Conservation (phyloP, 2,329 filamentous ascomycete genomes). For the Neopestalotiopsis rosae region DNA sequence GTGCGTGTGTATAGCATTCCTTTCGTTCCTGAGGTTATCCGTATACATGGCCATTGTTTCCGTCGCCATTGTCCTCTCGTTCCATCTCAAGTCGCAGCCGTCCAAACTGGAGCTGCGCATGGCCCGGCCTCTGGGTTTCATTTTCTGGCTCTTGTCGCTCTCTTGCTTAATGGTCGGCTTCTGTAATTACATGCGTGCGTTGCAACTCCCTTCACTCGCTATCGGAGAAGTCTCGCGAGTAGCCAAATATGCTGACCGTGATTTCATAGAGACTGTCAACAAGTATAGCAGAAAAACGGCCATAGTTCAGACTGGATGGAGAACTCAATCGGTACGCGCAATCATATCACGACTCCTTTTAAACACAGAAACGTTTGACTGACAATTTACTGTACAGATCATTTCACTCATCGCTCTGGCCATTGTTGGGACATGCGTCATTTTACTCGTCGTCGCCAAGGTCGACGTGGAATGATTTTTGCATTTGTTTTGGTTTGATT, state of each 20-base stretch:
- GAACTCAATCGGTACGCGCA: conserved; percentile 77
- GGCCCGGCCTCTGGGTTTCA: conserved; percentile 80
- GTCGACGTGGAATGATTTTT: conserved; percentile 32
- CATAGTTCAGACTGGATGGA: conserved; percentile 91
- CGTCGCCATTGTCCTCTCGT: conserved; percentile 89
- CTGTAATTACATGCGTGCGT: conserved; percentile 81
- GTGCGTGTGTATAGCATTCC: conserved; percentile 60
- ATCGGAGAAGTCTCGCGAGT: not conserved
- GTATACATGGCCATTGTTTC: conserved; percentile 92
- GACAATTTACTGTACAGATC: conserved; percentile 47
- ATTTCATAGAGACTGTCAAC: conserved; percentile 65
- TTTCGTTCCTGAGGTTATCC: conserved; percentile 87
- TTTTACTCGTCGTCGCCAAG: conserved; percentile 61
- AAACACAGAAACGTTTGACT: not conserved
- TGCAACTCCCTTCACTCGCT: not conserved
- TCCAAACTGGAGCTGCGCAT: conserved; percentile 74
- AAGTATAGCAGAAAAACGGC: conserved; percentile 81
- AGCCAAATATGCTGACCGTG: not conserved
- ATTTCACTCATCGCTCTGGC: conserved; percentile 65
- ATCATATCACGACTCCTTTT: not conserved
- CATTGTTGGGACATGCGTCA: conserved; percentile 70
- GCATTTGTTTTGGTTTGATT: not conserved
- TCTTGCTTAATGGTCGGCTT: conserved; percentile 79
- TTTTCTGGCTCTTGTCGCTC: conserved; percentile 86
- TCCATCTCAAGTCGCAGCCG: conserved; percentile 82